These are phyloP conservation scores for Coemansia sp. DNA, from an alignment of 371 early-diverging fungal genomes.

Conservation along the genomic window DNA sequence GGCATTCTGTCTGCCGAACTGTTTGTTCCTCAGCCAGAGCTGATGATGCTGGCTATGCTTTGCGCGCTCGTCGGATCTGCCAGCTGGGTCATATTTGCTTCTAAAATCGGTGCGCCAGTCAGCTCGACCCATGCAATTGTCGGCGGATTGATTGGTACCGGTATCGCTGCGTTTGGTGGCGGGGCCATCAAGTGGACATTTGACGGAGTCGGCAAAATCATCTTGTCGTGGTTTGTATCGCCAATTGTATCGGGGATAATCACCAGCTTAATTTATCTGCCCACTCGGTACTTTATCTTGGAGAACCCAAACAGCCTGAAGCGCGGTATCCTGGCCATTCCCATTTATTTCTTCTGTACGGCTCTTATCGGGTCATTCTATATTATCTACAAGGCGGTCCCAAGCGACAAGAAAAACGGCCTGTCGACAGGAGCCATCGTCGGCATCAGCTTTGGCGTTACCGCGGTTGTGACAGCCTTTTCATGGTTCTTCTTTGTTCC, in stretches of 20 bases:
- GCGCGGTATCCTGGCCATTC: constrained; percentile 72
- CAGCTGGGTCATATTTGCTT: constrained; percentile 72
- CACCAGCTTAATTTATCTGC: constrained; percentile 64
- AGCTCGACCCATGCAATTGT: constrained; percentile 74
- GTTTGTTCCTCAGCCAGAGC: constrained; percentile 63
- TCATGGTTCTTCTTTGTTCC: constrained; percentile 62
- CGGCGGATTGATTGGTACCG: constrained; percentile 78
- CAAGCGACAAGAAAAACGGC: constrained; percentile 52
- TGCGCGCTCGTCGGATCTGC: constrained; percentile 79
- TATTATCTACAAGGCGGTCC: constrained; percentile 71
- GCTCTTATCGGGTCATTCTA: constrained; percentile 69
- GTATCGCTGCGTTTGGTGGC: constrained; percentile 71
- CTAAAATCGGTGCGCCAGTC: constrained; percentile 56
- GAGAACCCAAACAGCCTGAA: constrained; percentile 65
- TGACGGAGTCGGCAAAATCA: constrained; percentile 68
- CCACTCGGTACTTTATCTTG: constrained; percentile 66
- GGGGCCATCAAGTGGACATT: constrained; percentile 70
- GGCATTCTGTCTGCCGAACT: constrained; percentile 60
- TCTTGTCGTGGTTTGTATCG: constrained; percentile 76
- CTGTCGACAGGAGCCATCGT: constrained; percentile 55
- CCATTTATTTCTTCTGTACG: constrained; percentile 78
- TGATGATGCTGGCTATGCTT: constrained; percentile 80
- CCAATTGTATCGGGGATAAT: constrained; percentile 69
- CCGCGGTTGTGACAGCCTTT: constrained; percentile 57
- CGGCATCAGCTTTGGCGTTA: constrained; percentile 64